A percentile compares a stretch with the other conserved stretches of the same genome.
Evolutionary conservation across 768 basidiomycete genomes (phyloP).

Genomic region (Macrolepiota fuliginosa): DNA sequence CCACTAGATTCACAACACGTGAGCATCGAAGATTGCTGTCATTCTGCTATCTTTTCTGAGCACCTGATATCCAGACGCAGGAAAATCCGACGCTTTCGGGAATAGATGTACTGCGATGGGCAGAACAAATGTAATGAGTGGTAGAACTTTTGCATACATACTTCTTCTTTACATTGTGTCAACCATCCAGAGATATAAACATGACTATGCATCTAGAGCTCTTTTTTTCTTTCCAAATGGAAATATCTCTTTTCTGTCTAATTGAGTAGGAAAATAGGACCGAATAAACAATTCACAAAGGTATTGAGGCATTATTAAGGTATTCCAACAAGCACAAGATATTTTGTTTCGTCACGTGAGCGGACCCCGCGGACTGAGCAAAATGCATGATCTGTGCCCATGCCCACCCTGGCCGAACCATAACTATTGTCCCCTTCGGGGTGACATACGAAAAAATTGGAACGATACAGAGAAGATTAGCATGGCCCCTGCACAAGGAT

Average conservation of each 20-base stretch:
- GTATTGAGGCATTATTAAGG: too few relatives aligned
- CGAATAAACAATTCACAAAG: too few relatives aligned
- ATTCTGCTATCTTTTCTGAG: background rate
- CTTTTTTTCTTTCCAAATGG: too few relatives aligned
- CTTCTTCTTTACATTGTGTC: background rate
- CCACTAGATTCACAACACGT: background rate
- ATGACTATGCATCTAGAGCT: too few relatives aligned
- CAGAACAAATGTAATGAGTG: constrained; percentile 24
- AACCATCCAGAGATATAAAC: too few relatives aligned
- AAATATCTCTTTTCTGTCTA: too few relatives aligned
- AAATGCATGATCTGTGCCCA: constrained; percentile 23
- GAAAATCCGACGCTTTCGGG: constrained; percentile 12
- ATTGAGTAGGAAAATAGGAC: too few relatives aligned
- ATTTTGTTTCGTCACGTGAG: too few relatives aligned
- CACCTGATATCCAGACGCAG: constrained; percentile 20
- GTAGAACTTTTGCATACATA: background rate
- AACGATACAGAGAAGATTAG: constrained; percentile 99
- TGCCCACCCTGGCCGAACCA: background rate
- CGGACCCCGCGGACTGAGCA: constrained; percentile 26
- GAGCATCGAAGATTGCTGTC: background rate
- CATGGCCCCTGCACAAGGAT: constrained; percentile 99
- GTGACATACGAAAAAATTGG: constrained; percentile 98
- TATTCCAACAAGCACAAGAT: too few relatives aligned
- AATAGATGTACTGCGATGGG: constrained; percentile 17
- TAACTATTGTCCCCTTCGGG: constrained; percentile 71